These are phyloP conservation scores for Leccinum obscurum DNA, from an alignment of 768 basidiomycete species.

Conservation along the genomic window DNA sequence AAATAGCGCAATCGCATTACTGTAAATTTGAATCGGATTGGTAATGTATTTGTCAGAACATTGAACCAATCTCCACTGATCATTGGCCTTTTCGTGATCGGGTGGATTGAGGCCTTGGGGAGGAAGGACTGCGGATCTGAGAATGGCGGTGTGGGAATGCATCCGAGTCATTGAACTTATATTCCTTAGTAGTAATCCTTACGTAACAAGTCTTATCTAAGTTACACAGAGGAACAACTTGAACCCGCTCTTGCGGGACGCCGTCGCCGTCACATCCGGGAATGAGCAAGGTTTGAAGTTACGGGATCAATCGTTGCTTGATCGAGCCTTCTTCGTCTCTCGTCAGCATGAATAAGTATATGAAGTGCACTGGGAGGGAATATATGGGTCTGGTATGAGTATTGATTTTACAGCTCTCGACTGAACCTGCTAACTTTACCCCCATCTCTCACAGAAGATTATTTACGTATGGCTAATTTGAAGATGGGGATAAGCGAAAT, in stretches of 20 bases:
- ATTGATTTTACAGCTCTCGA: no score
- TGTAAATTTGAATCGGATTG: not conserved
- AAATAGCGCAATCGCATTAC: not conserved
- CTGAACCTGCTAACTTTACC: no score
- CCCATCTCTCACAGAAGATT: no score
- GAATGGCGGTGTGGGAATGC: not conserved
- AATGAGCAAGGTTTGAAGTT: conserved; percentile 8
- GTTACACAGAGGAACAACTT: conserved; percentile 7
- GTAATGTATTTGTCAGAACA: conserved; percentile 1
- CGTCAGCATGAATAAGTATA: not conserved
- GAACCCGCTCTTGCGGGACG: not conserved
- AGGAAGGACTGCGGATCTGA: no score
- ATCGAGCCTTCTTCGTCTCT: not conserved
- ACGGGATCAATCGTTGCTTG: not conserved
- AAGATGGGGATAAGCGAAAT: no score
- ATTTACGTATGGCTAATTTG: no score
- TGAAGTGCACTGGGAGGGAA: not conserved
- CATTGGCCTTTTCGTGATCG: not conserved
- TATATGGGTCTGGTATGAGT: not conserved
- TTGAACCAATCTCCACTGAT: not conserved
- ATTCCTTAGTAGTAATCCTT: not conserved
- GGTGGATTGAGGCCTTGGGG: no score
- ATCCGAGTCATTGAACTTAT: not conserved
- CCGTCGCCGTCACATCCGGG: not conserved
- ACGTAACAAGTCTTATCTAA: not conserved